phyloP scores from a whole-genome alignment of 2,329 filamentous ascomycete genomes.

The Rugonectria rugulosa region DNA sequence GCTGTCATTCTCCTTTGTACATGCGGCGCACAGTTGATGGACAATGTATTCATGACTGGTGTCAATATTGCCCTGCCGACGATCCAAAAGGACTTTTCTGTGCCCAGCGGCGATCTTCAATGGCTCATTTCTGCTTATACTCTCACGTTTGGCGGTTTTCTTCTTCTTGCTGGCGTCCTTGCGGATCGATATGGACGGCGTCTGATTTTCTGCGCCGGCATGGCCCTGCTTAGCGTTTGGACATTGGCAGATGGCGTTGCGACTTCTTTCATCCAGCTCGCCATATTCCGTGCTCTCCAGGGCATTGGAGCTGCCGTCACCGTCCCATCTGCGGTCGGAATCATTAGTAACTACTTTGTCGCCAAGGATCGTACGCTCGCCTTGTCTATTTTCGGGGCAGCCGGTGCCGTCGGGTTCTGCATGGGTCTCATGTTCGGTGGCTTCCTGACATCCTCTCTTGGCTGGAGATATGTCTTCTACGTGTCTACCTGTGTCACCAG shows the following conservation, averaged over 20 bases:
- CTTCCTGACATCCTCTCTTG: too few relatives aligned
- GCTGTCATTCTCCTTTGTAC: conserved; percentile 19
- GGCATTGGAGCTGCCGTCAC: conserved; percentile 12
- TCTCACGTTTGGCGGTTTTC: conserved; percentile 17
- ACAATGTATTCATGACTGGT: too few relatives aligned
- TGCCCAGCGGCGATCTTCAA: too few relatives aligned
- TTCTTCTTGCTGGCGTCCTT: conserved; percentile 7
- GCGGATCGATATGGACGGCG: conserved; percentile 14
- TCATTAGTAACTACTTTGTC: conserved; percentile 19
- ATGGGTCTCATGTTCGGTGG: too few relatives aligned
- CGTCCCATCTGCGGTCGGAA: conserved; percentile 13
- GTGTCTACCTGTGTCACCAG: too few relatives aligned
- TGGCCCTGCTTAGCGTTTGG: conserved; percentile 16
- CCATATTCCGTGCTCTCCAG: conserved; percentile 17
- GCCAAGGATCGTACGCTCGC: conserved; percentile 12
- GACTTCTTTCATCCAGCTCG: conserved; percentile 10
- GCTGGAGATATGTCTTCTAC: too few relatives aligned
- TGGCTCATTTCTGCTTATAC: conserved; percentile 16
- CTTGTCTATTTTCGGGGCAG: conserved; percentile 13
- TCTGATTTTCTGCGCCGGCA: conserved; percentile 13
- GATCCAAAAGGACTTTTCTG: too few relatives aligned
- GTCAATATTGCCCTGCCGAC: too few relatives aligned
- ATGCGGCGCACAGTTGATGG: too few relatives aligned
- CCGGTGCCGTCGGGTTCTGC: conserved; percentile 17
- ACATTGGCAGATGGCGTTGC: conserved; percentile 13